Conservation (phyloP, 805 yeast species). For the Starmerella stigmatis region DNA sequence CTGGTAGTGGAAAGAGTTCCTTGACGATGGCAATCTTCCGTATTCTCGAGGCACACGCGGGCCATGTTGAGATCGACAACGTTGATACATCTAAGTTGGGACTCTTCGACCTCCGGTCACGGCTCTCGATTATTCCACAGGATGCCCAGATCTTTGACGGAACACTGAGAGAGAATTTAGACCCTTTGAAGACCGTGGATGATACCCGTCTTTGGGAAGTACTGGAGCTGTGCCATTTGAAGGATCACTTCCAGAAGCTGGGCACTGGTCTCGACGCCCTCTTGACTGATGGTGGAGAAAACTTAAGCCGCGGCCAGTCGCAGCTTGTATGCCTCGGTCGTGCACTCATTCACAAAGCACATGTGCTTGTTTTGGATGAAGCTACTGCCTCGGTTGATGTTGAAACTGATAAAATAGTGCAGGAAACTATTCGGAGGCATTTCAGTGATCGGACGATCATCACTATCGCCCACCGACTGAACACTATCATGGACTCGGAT, state of each 20-base stretch:
- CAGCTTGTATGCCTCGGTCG: constrained; percentile 72
- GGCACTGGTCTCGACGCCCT: constrained; percentile 41
- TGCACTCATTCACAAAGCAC: constrained; percentile 59
- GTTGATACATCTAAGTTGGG: constrained; percentile 62
- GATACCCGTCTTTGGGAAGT: constrained; percentile 75
- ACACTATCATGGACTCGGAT: constrained; percentile 72
- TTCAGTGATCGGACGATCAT: constrained; percentile 62
- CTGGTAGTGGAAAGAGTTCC: constrained; percentile 92
- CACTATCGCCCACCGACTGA: constrained; percentile 76
- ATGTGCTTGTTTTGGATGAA: constrained; percentile 66
- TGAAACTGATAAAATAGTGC: constrained; percentile 64
- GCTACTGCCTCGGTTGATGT: constrained; percentile 75
- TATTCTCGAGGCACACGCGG: constrained; percentile 64
- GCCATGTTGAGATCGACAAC: constrained; percentile 61
- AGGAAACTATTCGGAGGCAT: constrained; percentile 58
- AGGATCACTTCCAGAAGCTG: constrained; percentile 49
- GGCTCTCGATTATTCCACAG: constrained; percentile 80
- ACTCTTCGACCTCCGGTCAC: constrained; percentile 62
- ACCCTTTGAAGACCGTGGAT: constrained; percentile 56
- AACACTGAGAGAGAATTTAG: constrained; percentile 71
- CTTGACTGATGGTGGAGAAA: constrained; percentile 62
- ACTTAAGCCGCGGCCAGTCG: constrained; percentile 71
- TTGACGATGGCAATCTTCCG: constrained; percentile 75
- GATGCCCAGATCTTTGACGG: constrained; percentile 91
- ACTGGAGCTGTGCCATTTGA: constrained; percentile 66